phyloP scores from a whole-genome alignment of 192 early-diverging fungal genomes.

The Mortierella hygrophila region DNA sequence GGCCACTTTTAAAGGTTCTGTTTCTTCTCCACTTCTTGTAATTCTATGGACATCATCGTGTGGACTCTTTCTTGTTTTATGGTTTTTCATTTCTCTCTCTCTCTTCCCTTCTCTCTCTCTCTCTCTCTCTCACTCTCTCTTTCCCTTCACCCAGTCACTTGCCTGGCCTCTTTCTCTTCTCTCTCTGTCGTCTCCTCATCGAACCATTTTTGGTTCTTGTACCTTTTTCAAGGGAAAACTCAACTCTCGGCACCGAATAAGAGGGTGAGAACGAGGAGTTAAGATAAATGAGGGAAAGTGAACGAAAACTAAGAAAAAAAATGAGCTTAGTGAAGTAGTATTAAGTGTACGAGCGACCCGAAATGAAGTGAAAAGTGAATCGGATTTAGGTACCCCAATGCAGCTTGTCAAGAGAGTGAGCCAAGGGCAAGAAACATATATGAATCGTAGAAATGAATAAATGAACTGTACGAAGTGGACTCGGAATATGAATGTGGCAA shows the following conservation, averaged over 20 bases:
- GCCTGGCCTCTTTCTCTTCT: not conserved
- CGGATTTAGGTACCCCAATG: not conserved
- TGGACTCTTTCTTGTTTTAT: constrained; percentile 1
- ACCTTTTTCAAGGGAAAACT: not conserved
- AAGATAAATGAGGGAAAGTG: not conserved
- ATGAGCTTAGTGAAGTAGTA: not conserved
- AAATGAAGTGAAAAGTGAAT: not conserved
- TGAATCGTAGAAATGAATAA: not conserved
- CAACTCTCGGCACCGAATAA: not conserved
- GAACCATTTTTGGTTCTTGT: not conserved
- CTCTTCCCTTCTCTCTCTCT: not conserved
- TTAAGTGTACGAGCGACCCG: not conserved
- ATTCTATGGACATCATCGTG: not conserved
- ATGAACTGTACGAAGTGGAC: not conserved
- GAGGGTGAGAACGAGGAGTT: not conserved
- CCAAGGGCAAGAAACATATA: not conserved
- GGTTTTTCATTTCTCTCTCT: not conserved
- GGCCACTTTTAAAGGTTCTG: not conserved
- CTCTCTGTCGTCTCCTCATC: not conserved
- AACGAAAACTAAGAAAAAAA: not conserved
- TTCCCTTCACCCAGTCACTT: not conserved
- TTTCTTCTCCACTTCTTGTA: not conserved
- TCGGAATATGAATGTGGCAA: not conserved
- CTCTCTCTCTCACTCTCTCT: not conserved
- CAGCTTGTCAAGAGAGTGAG: not conserved